Evolutionary conservation across 148 eudicot genomes (phyloP), one percentile per base, ranked within the genome.

Genomic region (Cornus florida): DNA sequence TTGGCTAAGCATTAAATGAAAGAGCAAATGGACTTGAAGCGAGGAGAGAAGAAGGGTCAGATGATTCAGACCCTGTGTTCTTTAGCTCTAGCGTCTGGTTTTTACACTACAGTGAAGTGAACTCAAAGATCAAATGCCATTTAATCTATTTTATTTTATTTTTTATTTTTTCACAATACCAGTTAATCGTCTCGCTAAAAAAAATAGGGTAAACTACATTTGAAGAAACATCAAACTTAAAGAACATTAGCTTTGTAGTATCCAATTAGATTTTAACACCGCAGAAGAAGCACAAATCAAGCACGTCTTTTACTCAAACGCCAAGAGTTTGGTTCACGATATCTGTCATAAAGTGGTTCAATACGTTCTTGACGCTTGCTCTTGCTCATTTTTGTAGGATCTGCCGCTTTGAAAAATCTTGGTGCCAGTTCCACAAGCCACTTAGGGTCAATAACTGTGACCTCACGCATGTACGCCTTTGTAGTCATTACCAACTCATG

Each of bases 401-500:
- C 99, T 13, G 98, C 80, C 53, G 85, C 92, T 78, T 96, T 96
- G 82, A 96, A 96, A 85, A 93, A 96, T 71, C 98, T 89, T 7
- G 97, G 98, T 6, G 99, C 98, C 70, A 95, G 76, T 56, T 95
- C 98, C 17, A 93, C 95, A 48, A 93, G 89, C 98, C 98, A 91
- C 78, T 94, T 94, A 9, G 98, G 97, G 71, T 92, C 97, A 33
- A 96, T 75, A 0, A 90, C 97, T 1, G 94, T 86, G 6, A 91
- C 97, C 86, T 96, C 99, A n/a, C 99, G 87, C 99, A 96, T 93
- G 65, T 96, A 93, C 72, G 93, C 99, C 72, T 96, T 96, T 7
- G 99, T 93, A 0, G 99, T 96, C 99, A 96, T 96, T 14, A 96
- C 98, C 75, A 96, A 79, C 84, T 96, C 99, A 41, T 96, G 98